phyloP scores from a whole-genome alignment of 2,329 filamentous ascomycete genomes.

The Claviceps cyperi region DNA sequence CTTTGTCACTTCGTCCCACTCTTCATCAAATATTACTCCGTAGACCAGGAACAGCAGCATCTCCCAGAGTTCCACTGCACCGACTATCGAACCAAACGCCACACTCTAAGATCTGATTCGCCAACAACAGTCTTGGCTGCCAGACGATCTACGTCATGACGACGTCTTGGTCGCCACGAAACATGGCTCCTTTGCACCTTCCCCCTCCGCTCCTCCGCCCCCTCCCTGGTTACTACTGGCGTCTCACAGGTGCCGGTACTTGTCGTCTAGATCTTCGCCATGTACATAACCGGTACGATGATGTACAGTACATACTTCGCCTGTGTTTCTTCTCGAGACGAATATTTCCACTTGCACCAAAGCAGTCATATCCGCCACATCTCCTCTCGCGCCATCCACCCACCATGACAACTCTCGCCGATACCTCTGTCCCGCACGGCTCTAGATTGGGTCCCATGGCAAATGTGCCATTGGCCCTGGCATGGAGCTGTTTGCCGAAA shows the following conservation, averaged over 20 bases:
- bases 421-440: not conserved
- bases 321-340: too few species aligned
- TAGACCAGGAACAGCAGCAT: too few species aligned
- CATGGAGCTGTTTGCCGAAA: not conserved
- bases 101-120: not conserved
- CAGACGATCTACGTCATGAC: conserved; percentile 5
- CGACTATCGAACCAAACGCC: not conserved
- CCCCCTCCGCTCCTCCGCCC: not conserved
- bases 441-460: not conserved
- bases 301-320: too few species aligned
- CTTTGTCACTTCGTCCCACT: too few species aligned
- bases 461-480: not conserved
- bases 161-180: not conserved
- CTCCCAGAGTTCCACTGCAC: too few species aligned
- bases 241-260: not conserved
- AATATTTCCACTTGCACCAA: too few species aligned
- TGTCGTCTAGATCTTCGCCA: not conserved
- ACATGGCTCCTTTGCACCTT: not conserved
- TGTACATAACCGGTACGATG: not conserved
- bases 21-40: too few species aligned
- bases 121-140: not conserved
- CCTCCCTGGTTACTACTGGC: not conserved
- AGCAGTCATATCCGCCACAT: not conserved
- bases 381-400: not conserved
- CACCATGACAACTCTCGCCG: not conserved